Conservation (phyloP, 441 rosid genomes). For the Eutrema salsugineum region DNA sequence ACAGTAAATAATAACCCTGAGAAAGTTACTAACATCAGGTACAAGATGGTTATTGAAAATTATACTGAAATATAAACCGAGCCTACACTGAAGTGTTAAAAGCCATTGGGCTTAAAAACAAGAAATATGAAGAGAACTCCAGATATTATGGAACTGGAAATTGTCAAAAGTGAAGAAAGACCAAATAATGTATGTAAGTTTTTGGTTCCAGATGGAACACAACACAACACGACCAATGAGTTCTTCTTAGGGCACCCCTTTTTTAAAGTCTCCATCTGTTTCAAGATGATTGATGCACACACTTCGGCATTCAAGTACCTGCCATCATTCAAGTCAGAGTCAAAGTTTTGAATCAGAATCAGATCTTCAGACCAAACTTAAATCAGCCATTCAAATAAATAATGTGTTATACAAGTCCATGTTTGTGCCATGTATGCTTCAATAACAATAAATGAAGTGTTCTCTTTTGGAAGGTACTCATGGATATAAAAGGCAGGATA, state of each 20-base stretch:
- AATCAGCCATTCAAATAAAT: background rate
- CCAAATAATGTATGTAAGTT: background rate
- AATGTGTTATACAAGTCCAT: background rate
- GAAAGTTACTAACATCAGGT: background rate
- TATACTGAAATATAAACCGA: background rate
- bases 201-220: conserved; percentile 11
- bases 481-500: background rate
- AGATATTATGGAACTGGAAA: background rate
- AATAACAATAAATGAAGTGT: background rate
- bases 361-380: background rate
- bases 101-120: background rate
- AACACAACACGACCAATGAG: conserved; percentile 19
- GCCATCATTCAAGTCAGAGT: conserved; percentile 16
- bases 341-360: background rate
- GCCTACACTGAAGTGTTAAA: background rate
- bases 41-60: background rate
- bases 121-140: background rate
- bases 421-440: background rate
- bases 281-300: conserved; percentile 19
- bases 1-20: background rate
- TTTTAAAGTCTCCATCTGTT: conserved; percentile 8
- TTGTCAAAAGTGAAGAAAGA: background rate
- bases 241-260: conserved; percentile 33
- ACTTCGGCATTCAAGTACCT: conserved; percentile 25
- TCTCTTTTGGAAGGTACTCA: background rate